A percentile compares a stretch with the other conserved stretches of the same genome.
Conservation (phyloP, 306 rosid genomes). For the Begonia loranthoides region DNA sequence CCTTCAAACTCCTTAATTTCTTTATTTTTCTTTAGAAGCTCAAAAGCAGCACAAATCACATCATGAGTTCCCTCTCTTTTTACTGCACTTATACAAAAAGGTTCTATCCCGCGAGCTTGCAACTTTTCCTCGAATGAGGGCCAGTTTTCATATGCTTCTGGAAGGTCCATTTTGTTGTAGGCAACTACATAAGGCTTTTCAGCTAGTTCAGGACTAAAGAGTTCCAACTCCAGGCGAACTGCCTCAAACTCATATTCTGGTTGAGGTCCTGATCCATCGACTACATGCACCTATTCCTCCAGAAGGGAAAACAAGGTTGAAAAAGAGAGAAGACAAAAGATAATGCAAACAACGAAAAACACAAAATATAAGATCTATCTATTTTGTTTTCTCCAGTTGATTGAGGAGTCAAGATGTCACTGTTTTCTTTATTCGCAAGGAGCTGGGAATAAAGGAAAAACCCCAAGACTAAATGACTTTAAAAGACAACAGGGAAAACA, state of each 20-base stretch:
- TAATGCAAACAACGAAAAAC: not conserved
- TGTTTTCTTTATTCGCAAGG: too few species aligned
- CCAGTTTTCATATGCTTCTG: constrained; percentile 86
- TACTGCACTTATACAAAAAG: constrained; percentile 82
- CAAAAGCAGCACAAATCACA: constrained; percentile 57
- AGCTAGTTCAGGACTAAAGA: constrained; percentile 83
- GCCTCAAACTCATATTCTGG: constrained; percentile 93
- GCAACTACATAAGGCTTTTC: constrained; percentile 85
- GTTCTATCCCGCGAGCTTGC: constrained; percentile 50
- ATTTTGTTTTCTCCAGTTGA: too few species aligned
- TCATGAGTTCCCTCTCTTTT: constrained; percentile 69
- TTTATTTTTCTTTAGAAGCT: constrained; percentile 45
- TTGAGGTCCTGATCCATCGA: constrained; percentile 83
- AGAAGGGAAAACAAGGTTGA: constrained; percentile 1
- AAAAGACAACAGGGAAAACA: too few species aligned
- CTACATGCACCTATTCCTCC: constrained; percentile 59
- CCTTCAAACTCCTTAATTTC: constrained; percentile 39
- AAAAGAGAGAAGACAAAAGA: not conserved
- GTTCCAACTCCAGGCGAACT: constrained; percentile 78
- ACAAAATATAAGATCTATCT: too few species aligned
- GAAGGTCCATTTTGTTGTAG: constrained; percentile 92
- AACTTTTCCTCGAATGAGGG: constrained; percentile 55
- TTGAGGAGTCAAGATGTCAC: too few species aligned
- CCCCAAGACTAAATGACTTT: too few species aligned
- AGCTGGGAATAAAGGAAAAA: too few species aligned